phyloP scores from a whole-genome alignment of 169 alveolate species.

The Cyclospora cayetanensis region DNA sequence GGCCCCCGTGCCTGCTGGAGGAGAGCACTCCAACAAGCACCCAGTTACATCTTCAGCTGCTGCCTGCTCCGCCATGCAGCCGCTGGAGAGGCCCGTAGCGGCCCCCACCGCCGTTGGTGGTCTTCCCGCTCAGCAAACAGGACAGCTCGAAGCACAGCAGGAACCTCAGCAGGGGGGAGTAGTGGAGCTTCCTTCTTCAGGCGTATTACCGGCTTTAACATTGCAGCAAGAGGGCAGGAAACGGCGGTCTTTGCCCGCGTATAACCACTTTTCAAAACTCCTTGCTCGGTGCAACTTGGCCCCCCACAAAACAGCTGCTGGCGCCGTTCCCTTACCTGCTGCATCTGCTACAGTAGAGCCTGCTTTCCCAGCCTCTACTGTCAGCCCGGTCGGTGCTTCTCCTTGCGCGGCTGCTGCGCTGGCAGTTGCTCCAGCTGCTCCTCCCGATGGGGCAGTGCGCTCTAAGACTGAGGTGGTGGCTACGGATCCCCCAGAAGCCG shows the following conservation, averaged over 20 bases:
- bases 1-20: no score
- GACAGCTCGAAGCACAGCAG: not conserved
- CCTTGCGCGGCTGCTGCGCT: not conserved
- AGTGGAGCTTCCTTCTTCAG: not conserved
- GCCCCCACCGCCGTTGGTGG: no score
- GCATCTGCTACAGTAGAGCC: not conserved
- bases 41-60: no score
- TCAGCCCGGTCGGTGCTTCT: not conserved
- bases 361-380: not conserved
- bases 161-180: not conserved
- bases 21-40: no score
- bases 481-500: not conserved
- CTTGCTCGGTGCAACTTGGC: constrained; percentile 3
- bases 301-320: not conserved
- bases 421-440: not conserved
- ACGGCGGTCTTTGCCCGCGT: constrained; percentile 33
- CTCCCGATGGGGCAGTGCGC: not conserved
- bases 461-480: not conserved
- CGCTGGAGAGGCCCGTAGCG: no score
- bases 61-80: no score
- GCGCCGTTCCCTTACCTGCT: not conserved
- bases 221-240: not conserved
- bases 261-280: constrained; percentile 4
- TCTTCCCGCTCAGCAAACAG: no score
- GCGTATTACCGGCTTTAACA: not conserved